A percentile compares a stretch with the other conserved stretches of the same genome.
phyloP scores from a whole-genome alignment of 257 asterid species.

The Oldenlandia corymbosa region DNA sequence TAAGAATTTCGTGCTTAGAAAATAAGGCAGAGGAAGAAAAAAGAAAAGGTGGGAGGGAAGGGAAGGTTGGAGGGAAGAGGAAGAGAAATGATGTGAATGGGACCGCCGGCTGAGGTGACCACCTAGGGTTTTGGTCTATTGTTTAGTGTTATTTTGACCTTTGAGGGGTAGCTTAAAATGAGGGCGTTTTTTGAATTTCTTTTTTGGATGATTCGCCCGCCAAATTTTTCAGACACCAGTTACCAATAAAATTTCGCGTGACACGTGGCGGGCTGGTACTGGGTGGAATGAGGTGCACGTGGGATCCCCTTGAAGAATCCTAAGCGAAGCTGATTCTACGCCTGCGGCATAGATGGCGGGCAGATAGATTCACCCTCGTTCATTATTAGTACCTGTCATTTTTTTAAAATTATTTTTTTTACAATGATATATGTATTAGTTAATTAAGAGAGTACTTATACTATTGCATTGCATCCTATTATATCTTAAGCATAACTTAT shows the following conservation, averaged over 20 bases:
- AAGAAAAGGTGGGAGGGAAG: too few species aligned
- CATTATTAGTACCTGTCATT: too few species aligned
- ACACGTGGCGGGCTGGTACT: constrained; percentile 26
- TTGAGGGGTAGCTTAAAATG: constrained; percentile 4
- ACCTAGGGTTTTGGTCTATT: constrained; percentile 43
- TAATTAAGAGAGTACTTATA: too few species aligned
- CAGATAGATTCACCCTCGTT: background rate
- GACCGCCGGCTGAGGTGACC: background rate
- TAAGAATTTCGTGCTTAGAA: too few species aligned
- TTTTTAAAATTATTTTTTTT: too few species aligned
- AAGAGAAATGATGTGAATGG: constrained; percentile 17
- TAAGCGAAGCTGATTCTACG: constrained; percentile 9
- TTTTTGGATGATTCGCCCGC: constrained; percentile 61
- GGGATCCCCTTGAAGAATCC: constrained; percentile 39
- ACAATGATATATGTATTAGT: too few species aligned
- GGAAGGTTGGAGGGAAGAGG: background rate
- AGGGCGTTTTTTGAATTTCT: constrained; percentile 36
- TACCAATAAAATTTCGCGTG: constrained; percentile 16
- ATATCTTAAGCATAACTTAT: too few species aligned
- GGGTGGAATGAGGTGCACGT: constrained; percentile 11
- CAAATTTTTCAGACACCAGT: constrained; percentile 47
- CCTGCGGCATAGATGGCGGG: constrained; percentile 19
- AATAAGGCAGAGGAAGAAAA: background rate
- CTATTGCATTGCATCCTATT: too few species aligned
- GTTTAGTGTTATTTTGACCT: background rate